Conservation (phyloP, 768 basidiomycete species). For the Leccinum subgranulosum region DNA sequence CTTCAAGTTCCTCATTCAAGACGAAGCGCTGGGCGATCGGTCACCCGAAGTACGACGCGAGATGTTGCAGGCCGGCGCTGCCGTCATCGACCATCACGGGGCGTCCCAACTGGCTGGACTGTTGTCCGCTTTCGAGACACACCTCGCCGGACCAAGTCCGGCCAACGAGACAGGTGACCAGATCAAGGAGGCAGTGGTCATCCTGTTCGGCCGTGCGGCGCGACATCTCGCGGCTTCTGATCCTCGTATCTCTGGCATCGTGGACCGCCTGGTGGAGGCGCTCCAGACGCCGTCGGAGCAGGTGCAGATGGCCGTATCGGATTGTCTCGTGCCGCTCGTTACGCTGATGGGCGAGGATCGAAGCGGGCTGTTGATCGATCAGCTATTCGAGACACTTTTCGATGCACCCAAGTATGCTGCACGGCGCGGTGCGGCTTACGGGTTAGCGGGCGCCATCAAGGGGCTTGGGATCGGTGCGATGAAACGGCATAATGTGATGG, state of each 20-base stretch:
- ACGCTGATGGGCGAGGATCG: conserved; percentile 52
- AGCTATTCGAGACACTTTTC: conserved; percentile 74
- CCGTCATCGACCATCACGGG: conserved; percentile 83
- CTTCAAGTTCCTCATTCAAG: conserved; percentile 83
- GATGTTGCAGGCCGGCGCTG: conserved; percentile 83
- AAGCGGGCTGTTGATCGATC: conserved; percentile 59
- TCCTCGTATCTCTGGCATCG: conserved; percentile 72
- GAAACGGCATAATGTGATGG: conserved; percentile 80
- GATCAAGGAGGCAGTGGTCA: conserved; percentile 93
- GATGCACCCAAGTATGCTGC: conserved; percentile 83
- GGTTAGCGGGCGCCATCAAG: conserved; percentile 87
- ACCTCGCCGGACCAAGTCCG: conserved; percentile 53
- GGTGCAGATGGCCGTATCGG: conserved; percentile 94
- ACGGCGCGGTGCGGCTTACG: conserved; percentile 97
- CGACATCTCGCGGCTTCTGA: conserved; percentile 80
- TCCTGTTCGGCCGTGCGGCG: conserved; percentile 90
- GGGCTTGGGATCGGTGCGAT: conserved; percentile 86
- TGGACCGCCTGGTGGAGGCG: conserved; percentile 83
- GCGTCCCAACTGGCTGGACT: conserved; percentile 65
- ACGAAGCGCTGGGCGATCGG: conserved; percentile 86
- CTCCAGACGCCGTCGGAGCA: conserved; percentile 93
- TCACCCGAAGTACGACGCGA: conserved; percentile 75
- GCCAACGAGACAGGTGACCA: conserved; percentile 76
- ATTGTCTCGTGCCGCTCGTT: conserved; percentile 88
- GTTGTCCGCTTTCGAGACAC: conserved; percentile 78